These are phyloP conservation scores for Thalassiosira hispida DNA, from an alignment of 352 stramenopile species.

Conservation along the genomic window DNA sequence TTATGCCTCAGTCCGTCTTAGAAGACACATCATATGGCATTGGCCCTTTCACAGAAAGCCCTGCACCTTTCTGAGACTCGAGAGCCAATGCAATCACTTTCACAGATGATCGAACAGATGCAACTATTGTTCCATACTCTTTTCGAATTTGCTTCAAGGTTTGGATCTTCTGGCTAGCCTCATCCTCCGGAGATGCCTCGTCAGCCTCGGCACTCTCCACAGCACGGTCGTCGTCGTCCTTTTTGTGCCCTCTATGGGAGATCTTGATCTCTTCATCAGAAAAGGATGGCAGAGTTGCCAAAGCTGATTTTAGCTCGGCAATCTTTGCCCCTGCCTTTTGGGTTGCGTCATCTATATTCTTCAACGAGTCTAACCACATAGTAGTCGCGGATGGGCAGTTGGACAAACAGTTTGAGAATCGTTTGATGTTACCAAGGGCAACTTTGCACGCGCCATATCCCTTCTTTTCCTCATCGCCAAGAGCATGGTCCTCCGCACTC, in stretches of 20 bases:
- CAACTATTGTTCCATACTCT: conserved; percentile 37
- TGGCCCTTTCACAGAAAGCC: conserved; percentile 20
- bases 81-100: conserved; percentile 53
- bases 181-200: conserved; percentile 1
- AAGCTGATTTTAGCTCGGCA: conserved; percentile 36
- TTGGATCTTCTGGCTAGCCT: conserved; percentile 22
- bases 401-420: conserved; percentile 55
- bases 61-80: conserved; percentile 36
- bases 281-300: conserved; percentile 50
- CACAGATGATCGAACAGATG: conserved; percentile 41
- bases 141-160: conserved; percentile 34
- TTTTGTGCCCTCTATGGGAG: conserved; percentile 33
- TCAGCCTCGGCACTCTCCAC: neutral
- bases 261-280: conserved; percentile 27
- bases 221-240: conserved; percentile 48
- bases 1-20: conserved; percentile 50
- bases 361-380: conserved; percentile 49
- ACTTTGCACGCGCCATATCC: conserved; percentile 29
- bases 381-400: conserved; percentile 35
- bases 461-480: conserved; percentile 23
- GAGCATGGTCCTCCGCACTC: neutral
- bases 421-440: conserved; percentile 36
- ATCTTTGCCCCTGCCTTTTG: conserved; percentile 25
- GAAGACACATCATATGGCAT: conserved; percentile 38
- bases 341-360: conserved; percentile 28